These are phyloP conservation scores for Logfia minima DNA, from an alignment of 129 eudicot genomes.

Conservation along the genomic window DNA sequence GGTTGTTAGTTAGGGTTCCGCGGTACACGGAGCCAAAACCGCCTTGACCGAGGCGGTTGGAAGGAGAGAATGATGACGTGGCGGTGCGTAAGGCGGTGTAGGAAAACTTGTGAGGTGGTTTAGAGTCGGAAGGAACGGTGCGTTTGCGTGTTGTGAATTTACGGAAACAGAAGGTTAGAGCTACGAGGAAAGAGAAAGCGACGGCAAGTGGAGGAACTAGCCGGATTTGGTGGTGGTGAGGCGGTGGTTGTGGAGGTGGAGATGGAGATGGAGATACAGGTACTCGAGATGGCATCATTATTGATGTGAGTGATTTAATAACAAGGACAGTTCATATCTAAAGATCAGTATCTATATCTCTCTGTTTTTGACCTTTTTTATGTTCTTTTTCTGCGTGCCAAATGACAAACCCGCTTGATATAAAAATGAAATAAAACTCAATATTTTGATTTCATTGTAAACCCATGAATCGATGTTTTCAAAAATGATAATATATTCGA, in stretches of 20 bases:
- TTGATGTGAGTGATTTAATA: slow-evolving; percentile 16
- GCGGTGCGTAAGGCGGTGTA: slow-evolving; percentile 81
- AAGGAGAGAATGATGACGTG: slow-evolving; percentile 64
- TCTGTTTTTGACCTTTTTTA: slow-evolving; percentile 26
- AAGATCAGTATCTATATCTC: slow-evolving; percentile 21
- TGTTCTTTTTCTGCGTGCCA: slow-evolving; percentile 5
- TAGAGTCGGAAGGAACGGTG: slow-evolving; percentile 60
- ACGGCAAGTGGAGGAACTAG: slow-evolving; percentile 43
- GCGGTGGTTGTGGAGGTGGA: slow-evolving; percentile 40
- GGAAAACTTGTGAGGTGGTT: slow-evolving; percentile 65
- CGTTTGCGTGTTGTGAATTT: slow-evolving; percentile 57
- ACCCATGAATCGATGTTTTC: too few species aligned
- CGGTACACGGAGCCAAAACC: slow-evolving; percentile 88
- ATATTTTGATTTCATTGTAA: background rate
- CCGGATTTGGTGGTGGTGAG: slow-evolving; percentile 22
- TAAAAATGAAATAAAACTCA: background rate
- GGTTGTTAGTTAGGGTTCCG: slow-evolving; percentile 48
- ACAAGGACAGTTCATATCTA: slow-evolving; percentile 12
- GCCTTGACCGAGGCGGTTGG: slow-evolving; percentile 89
- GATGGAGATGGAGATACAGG: slow-evolving; percentile 33
- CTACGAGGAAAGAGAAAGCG: slow-evolving; percentile 57
- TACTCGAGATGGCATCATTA: slow-evolving; percentile 65
- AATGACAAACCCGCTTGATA: background rate
- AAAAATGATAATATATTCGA: too few species aligned
- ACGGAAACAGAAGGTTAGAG: slow-evolving; percentile 70